These are phyloP conservation scores for Earliella scabrosa DNA, from an alignment of 1,284 basidiomycete species.

Conservation along the genomic window DNA sequence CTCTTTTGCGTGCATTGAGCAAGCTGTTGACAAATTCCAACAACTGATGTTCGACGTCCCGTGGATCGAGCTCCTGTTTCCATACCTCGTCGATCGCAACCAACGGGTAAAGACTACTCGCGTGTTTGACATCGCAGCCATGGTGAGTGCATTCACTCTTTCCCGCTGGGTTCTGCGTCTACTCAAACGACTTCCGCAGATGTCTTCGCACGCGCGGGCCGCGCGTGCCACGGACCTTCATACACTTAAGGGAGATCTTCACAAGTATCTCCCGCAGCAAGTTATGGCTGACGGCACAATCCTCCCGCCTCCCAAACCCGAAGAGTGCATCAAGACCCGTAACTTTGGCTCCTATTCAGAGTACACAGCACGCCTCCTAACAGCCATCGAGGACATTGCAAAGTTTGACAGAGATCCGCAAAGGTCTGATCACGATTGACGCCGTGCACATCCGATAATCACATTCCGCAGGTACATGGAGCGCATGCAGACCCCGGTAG, in stretches of 20 bases:
- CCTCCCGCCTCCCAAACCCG: not conserved
- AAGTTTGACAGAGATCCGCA: not conserved
- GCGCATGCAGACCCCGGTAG: too few species aligned
- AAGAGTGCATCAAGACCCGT: not conserved
- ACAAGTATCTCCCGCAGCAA: not conserved
- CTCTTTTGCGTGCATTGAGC: not conserved
- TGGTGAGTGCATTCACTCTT: not conserved
- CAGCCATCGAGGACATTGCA: not conserved
- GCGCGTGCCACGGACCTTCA: not conserved
- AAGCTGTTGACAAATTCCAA: not conserved
- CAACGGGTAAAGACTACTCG: not conserved
- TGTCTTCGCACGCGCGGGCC: not conserved
- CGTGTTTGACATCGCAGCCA: not conserved
- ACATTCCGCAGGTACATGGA: not conserved
- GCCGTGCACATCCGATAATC: not conserved
- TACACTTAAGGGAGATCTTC: not conserved
- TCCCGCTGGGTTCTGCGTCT: not conserved
- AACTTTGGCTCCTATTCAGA: not conserved
- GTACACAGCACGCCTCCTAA: not conserved
- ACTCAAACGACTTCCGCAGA: not conserved
- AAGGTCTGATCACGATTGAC: not conserved
- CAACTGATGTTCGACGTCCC: not conserved
- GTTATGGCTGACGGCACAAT: not conserved
- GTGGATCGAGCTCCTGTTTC: not conserved
- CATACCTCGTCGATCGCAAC: not conserved